Evolutionary conservation across 176 grass and related monocot genomes (phyloP), one percentile per base, ranked within the genome.

Genomic region (Aegilops bicornis): DNA sequence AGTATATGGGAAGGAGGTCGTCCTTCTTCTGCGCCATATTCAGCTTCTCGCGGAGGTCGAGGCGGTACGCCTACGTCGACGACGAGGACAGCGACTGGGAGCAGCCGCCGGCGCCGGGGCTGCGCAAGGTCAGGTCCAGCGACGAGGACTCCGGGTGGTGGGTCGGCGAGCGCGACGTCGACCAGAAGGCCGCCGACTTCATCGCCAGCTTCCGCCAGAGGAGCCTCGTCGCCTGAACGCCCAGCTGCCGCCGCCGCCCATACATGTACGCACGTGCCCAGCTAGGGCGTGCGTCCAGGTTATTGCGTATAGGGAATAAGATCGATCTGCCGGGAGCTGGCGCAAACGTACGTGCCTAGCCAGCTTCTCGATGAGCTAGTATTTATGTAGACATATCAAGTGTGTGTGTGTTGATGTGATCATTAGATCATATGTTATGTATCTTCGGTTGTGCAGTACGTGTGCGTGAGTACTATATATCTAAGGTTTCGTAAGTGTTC

Each of bases 101-200:
- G 81, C 69, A 39, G 27, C 68, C 78, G 43, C 35, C 87, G 80
- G 31, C 72, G 58, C 52, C 36, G 83, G 79, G 35, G 68, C 85
- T 87, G 80, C 69, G 70, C 73, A 95, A 95, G 90, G 84, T 92
- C 25, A 39, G 91, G 25, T 85, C 80, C 20, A 95, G 93, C 87
- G 93, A 95, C 83, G 91, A 95, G 69, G 93, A 95, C 77, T 14
- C 32, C 78, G 91, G 91, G 23, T 79, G 84, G 76, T 95, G 91
- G 88, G 86, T 95, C 31, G 91, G 93, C 16, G 93, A 93, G 48
- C 88, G 83, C 54, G 83, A 93, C 87, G 71, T 95, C 80, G 93
- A 95, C 75, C 48, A 92, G 80, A 95, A 90, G 86, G 93, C 93
- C 27, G 68, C 91, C 32, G 93, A 88, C 73, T 95, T 91, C 93